Evolutionary conservation across 1,284 basidiomycete species (phyloP), one percentile per base, ranked within the genome.

Genomic region (Rhodotorula mucilaginosa): DNA sequence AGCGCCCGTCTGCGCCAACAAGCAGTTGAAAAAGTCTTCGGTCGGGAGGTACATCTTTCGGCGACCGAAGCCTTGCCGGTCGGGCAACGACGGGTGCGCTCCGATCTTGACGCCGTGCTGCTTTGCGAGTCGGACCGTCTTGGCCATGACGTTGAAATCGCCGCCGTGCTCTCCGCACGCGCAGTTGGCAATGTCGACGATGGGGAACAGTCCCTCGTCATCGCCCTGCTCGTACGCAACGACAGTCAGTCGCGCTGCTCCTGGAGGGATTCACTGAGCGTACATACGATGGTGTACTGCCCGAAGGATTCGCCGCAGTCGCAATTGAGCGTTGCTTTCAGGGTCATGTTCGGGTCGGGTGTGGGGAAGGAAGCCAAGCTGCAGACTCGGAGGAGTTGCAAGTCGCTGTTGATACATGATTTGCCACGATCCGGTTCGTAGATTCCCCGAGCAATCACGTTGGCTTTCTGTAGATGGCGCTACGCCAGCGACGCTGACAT

Each of bases 101-200:
- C 88, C 88, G 19, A 87, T 82, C 19, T 80, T 78, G 21, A 88
- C 86, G 31, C 81, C 81, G 76, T 87, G 82, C 46, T 78, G 73
- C 71, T 87, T 87, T 7, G 87, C 87, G 2, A 87, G 80, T 3
- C 71, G 64, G 3, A 87, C 87, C 0, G 87, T 88, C 75, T 84
- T 83, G 70, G 86, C 82, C 88, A 89, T 88, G 65, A 88, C 83
- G 1, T 79, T 75, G n/a, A 77, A 79, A 69, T 81, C 80, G 8
- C 78, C 85, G 21, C 86, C 87, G 74, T 88, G 88, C 68, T 88
- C 88, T 5, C 87, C 87, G 72, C 87, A 88, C 0, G 88, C 87
- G 19, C 88, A 81, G 71, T 88, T 88, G 0, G 87, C 87, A 29
- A 88, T 80, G 74, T 88, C 86, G 51, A 88, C 87, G 2, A 85